These are phyloP conservation scores for Castanea crenata DNA, from an alignment of 306 rosid genomes.

Conservation along the genomic window DNA sequence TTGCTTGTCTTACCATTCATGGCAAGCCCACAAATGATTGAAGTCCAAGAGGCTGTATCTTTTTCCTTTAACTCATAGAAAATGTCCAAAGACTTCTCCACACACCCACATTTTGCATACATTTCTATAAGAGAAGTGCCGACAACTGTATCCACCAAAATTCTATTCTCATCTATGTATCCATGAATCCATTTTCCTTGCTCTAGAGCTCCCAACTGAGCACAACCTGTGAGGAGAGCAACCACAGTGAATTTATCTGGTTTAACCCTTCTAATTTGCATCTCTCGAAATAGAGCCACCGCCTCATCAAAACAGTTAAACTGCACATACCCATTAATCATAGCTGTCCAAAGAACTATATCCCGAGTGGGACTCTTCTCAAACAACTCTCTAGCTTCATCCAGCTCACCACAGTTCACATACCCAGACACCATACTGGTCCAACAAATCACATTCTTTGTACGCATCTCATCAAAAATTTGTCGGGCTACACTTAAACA, in stretches of 20 bases:
- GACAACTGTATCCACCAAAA: slow-evolving; percentile 32
- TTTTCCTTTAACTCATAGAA: slow-evolving; percentile 28
- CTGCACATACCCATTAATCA: slow-evolving; percentile 49
- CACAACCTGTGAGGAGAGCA: slow-evolving; percentile 41
- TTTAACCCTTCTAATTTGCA: slow-evolving; percentile 29
- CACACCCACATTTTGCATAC: slow-evolving; percentile 39
- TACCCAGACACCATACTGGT: slow-evolving; percentile 46
- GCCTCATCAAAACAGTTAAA: slow-evolving; percentile 32
- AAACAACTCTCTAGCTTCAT: slow-evolving; percentile 45
- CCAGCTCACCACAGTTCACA: slow-evolving; percentile 33
- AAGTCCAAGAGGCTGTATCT: slow-evolving; percentile 43
- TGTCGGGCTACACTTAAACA: slow-evolving; percentile 23
- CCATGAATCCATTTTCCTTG: slow-evolving; percentile 42
- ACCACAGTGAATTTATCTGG: slow-evolving; percentile 38
- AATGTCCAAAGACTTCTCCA: slow-evolving; percentile 34
- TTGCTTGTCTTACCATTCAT: slow-evolving; percentile 34
- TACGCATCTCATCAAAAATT: slow-evolving; percentile 32
- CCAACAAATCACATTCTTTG: slow-evolving; percentile 40
- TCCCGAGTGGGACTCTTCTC: slow-evolving; percentile 37
- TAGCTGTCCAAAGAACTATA: slow-evolving; percentile 44
- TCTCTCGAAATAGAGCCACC: slow-evolving; percentile 33
- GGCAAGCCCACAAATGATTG: slow-evolving; percentile 43
- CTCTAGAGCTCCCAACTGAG: slow-evolving; percentile 46
- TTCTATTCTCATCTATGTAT: slow-evolving; percentile 27
- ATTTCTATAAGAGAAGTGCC: slow-evolving; percentile 41